Conservation (phyloP, 306 rosid genomes). For the Ziziphus jujuba region DNA sequence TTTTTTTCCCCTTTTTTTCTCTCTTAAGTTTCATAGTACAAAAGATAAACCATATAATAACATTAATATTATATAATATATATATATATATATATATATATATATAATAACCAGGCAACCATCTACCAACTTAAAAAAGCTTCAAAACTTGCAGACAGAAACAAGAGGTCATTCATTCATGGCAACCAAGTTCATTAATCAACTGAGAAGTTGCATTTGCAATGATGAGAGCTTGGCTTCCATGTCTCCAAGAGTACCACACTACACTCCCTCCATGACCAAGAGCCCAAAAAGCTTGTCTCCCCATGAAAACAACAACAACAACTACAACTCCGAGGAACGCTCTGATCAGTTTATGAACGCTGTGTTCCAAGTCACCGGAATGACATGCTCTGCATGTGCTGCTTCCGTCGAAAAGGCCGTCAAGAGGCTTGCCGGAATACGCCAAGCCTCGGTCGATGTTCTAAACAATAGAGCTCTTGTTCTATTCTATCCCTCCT, state of each 20-base stretch:
- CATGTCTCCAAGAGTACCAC: conserved; percentile 43
- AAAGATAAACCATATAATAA: too few relatives aligned
- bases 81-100: too few relatives aligned
- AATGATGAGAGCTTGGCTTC: conserved; percentile 22
- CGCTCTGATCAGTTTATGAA: conserved; percentile 34
- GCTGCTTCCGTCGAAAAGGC: conserved; percentile 75
- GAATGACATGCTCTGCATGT: conserved; percentile 81
- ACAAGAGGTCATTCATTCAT: not conserved
- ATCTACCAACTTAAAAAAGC: not conserved
- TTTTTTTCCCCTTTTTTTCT: too few relatives aligned
- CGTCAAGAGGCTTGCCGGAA: conserved; percentile 72
- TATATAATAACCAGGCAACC: too few relatives aligned
- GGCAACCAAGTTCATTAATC: conserved; percentile 33
- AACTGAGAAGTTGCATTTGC: conserved; percentile 42
- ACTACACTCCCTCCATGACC: conserved; percentile 64
- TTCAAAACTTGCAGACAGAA: not conserved
- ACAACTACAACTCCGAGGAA: conserved; percentile 2
- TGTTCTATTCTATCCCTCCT: conserved; percentile 53
- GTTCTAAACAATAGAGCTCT: conserved; percentile 68
- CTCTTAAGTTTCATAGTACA: too few relatives aligned
- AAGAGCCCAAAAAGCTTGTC: conserved; percentile 40
- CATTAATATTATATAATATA: too few relatives aligned
- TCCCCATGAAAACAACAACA: not conserved
- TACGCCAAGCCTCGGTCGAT: conserved; percentile 66
- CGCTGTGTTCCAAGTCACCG: conserved; percentile 57